A percentile compares a stretch with the other conserved stretches of the same genome.
Evolutionary conservation across 108 stramenopile species (phyloP).

Genomic region (Epipyxis sp.): DNA sequence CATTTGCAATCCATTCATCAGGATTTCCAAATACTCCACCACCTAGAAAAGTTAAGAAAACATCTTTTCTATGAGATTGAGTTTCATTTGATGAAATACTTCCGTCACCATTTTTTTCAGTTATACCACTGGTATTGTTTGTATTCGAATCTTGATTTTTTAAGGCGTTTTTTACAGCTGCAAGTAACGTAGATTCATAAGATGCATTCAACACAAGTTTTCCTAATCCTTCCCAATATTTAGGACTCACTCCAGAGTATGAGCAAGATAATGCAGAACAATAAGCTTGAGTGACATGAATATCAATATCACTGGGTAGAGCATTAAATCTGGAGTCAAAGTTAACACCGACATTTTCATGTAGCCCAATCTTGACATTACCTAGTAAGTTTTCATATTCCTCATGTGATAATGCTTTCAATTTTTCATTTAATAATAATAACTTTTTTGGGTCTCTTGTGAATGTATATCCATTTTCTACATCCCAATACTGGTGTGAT

Average conservation of each 20-base stretch:
- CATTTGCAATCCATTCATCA: slow-evolving; percentile 19
- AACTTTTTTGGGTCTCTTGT: background rate
- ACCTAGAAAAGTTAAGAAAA: slow-evolving; percentile 54
- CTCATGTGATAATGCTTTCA: background rate
- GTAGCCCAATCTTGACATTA: background rate
- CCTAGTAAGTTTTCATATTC: background rate
- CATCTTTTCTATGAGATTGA: background rate
- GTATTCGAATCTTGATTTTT: slow-evolving; percentile 3
- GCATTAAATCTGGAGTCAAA: background rate
- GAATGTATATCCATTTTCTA: background rate
- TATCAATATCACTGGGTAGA: too few relatives aligned
- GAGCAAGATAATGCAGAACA: slow-evolving; percentile 40
- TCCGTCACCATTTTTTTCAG: too few relatives aligned
- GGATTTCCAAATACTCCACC: slow-evolving; percentile 59
- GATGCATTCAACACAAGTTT: slow-evolving; percentile 44
- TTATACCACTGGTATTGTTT: too few relatives aligned
- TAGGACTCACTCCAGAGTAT: slow-evolving; percentile 29
- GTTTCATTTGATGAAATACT: too few relatives aligned
- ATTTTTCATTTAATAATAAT: background rate
- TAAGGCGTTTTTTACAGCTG: slow-evolving; percentile 26
- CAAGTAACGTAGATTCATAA: slow-evolving; percentile 55
- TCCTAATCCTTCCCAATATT: slow-evolving; percentile 46
- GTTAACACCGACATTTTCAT: background rate
- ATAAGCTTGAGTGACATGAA: slow-evolving; percentile 53
- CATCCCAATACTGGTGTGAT: background rate